Base-by-base conservation (phyloP, 768 basidiomycete genomes). In the Boletellus emodensis region DNA sequence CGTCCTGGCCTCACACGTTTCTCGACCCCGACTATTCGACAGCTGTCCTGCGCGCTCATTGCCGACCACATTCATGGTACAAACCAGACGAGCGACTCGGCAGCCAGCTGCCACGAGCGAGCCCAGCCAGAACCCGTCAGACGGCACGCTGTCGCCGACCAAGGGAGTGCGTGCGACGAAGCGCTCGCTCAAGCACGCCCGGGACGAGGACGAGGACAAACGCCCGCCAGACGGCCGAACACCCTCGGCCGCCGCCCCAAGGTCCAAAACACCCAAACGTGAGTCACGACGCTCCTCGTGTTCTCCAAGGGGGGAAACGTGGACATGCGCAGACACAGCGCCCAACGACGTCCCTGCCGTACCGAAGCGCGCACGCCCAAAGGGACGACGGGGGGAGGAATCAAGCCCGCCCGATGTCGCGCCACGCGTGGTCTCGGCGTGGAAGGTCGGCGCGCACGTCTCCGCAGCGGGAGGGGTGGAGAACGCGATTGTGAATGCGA, bases 371-470 rank as follows among this genome's bases (percentile, higher is more conserved):
- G 34, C 45, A 22, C 58, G 43, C 33, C 58, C 47, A 20, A 33
- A 17, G 7, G 47, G 51, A 2, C 40, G 47, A 44, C 63, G 57
- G 48, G 58, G 42, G 20, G 36, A 49, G 8, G 37, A 46, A 18
- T 57, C 55, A 3, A 55, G 51, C 12, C 62, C 61, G 11, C 65
- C 58, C 9, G 70, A 69, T 48, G 72, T 67, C 43, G 33, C 60
- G 9, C 22, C 61, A 6, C 65, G 74, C 6, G 53, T 59, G 1
- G 44, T 56, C 0, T 77, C 71, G 39, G 58, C 61, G 0, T 87
- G 84, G 84, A 85, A 86, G 61, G 73, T 93, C 12, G 91, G 91
- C 2, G 89, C 90, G 4, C 91, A 94, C 60, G 86, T 92, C 20
- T 90, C 89, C 13, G 78, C 86, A 9, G 81, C 83, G 1, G 90